phyloP scores from a whole-genome alignment of 129 eudicot genomes.

The Helichrysum umbraculigerum region DNA sequence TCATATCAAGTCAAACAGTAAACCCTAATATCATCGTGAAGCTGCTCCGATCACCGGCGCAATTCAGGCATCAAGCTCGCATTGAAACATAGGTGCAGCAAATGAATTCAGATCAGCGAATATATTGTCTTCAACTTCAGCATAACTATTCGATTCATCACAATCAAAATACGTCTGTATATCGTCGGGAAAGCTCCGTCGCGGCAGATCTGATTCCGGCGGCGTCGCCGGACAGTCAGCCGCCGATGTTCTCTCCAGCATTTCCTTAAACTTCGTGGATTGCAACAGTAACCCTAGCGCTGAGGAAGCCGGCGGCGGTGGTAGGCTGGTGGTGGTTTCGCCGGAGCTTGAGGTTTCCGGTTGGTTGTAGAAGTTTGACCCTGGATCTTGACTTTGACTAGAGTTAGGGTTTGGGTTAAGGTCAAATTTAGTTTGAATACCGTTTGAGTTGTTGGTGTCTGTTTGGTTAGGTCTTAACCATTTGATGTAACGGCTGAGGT shows the following conservation, averaged over 20 bases:
- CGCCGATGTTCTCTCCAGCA: conserved; percentile 44
- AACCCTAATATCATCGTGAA: conserved; percentile 15
- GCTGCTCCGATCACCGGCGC: conserved; percentile 12
- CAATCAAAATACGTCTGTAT: conserved; percentile 78
- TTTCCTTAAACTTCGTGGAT: conserved; percentile 69
- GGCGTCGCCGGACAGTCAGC: conserved; percentile 39
- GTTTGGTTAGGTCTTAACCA: conserved; percentile 50
- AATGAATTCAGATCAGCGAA: conserved; percentile 54
- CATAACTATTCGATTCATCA: conserved; percentile 53
- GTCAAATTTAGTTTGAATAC: conserved; percentile 30
- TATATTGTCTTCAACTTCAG: conserved; percentile 49
- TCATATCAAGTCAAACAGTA: conserved; percentile 7
- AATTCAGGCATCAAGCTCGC: conserved; percentile 49
- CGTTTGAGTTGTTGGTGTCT: conserved; percentile 27
- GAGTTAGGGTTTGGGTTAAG: conserved; percentile 22
- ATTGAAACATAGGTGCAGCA: conserved; percentile 47
- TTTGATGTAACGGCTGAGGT: conserved; percentile 80
- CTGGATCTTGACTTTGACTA: conserved; percentile 35
- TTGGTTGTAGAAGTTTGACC: conserved; percentile 30
- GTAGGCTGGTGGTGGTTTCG: conserved; percentile 33
- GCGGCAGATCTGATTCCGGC: conserved; percentile 42
- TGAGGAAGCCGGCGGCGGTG: conserved; percentile 42
- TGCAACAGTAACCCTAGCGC: conserved; percentile 64
- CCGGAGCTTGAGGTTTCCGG: conserved; percentile 52
- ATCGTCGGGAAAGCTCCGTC: conserved; percentile 77